Evolutionary conservation across 2,329 filamentous ascomycete genomes (phyloP).

Genomic region (Clathrospora elynae): DNA sequence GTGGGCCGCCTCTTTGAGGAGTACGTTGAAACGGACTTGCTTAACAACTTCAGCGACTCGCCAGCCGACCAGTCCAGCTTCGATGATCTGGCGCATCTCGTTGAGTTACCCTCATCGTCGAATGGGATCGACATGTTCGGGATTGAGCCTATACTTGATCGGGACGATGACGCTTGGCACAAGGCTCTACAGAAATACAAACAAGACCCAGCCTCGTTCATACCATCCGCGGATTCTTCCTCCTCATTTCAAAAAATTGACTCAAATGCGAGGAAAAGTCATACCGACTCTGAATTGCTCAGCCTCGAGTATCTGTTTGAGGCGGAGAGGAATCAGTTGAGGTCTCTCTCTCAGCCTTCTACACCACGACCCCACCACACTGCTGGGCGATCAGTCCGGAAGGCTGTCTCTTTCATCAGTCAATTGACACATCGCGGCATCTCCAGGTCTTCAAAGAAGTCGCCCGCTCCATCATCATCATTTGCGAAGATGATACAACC

Average conservation of each 20-base stretch:
- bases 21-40: conserved; percentile 64
- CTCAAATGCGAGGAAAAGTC: conserved; percentile 37
- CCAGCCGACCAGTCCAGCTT: conserved; percentile 56
- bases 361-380: conserved; percentile 38
- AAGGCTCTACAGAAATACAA: conserved; percentile 58
- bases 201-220: conserved; percentile 54
- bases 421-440: conserved; percentile 28
- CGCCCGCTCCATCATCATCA: conserved; percentile 20
- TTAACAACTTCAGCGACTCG: conserved; percentile 53
- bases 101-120: conserved; percentile 57
- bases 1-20: conserved; percentile 67
- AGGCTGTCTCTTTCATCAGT: conserved; percentile 33
- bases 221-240: conserved; percentile 29
- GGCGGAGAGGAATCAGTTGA: conserved; percentile 31
- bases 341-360: conserved; percentile 40
- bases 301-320: conserved; percentile 41
- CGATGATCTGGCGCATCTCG: conserved; percentile 58
- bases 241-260: conserved; percentile 37
- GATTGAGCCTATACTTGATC: conserved; percentile 57
- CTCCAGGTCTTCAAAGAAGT: conserved; percentile 30
- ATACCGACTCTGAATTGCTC: conserved; percentile 42
- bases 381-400: conserved; percentile 26
- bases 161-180: conserved; percentile 59
- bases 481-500: conserved; percentile 62
- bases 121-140: conserved; percentile 57